Conservation (phyloP, 306 rosid species). For the Mimosa bimucronata region DNA sequence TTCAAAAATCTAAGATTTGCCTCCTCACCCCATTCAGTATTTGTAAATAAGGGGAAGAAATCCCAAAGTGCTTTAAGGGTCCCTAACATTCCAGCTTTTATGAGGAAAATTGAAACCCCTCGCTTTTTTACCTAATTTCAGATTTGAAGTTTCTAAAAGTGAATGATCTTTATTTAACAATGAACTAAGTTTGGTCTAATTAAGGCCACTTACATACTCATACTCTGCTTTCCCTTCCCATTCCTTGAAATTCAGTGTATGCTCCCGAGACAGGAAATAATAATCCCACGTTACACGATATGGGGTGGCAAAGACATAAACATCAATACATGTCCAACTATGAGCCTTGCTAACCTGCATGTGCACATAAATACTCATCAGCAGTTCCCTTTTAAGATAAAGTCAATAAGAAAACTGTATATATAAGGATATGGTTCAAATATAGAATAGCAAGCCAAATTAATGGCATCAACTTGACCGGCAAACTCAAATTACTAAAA, state of each 20-base stretch:
- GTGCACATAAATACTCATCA: constrained; percentile 34
- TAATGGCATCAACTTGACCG: constrained; percentile 1
- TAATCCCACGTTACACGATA: constrained; percentile 96
- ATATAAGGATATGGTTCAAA: background rate
- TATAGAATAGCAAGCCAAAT: constrained; percentile 27
- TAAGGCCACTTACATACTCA: constrained; percentile 78
- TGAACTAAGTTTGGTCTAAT: constrained; percentile 10
- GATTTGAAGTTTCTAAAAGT: constrained; percentile 32
- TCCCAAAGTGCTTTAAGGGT: constrained; percentile 87
- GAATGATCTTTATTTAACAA: constrained; percentile 27
- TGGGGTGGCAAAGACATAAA: constrained; percentile 95
- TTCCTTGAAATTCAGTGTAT: constrained; percentile 75
- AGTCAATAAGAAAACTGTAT: background rate
- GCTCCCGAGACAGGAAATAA: constrained; percentile 87
- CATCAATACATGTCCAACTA: constrained; percentile 92
- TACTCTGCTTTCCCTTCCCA: constrained; percentile 89
- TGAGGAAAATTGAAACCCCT: constrained; percentile 89
- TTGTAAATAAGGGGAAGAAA: constrained; percentile 82
- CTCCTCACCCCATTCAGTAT: constrained; percentile 91
- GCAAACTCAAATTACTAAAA: constrained; percentile 21
- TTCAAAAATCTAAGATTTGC: constrained; percentile 74
- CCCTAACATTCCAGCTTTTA: constrained; percentile 93
- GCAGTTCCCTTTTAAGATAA: constrained; percentile 26
- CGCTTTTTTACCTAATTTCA: constrained; percentile 70
- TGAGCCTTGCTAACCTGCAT: constrained; percentile 80